phyloP scores from a whole-genome alignment of 2,329 filamentous ascomycete genomes.

The Colletotrichum spaethianum region DNA sequence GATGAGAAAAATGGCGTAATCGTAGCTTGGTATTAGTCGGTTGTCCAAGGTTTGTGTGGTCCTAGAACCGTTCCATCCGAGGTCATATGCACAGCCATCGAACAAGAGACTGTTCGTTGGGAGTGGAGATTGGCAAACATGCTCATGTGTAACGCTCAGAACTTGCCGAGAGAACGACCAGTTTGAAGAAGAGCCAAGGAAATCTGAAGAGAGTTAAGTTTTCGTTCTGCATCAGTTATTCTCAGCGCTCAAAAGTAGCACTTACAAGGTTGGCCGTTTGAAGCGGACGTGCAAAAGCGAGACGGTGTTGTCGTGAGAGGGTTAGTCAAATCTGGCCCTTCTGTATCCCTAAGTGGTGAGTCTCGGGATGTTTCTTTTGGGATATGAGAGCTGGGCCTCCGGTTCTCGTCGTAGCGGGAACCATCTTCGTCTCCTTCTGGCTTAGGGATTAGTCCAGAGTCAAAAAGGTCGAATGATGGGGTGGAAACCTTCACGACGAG shows the following conservation, averaged over 20 bases:
- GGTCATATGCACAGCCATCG: conserved; percentile 65
- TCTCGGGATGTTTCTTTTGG: neutral
- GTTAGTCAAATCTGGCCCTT: conserved; percentile 28
- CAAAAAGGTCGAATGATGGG: neutral
- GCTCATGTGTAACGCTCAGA: conserved; percentile 63
- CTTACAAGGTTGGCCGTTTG: conserved; percentile 27
- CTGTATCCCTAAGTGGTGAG: conserved; percentile 6
- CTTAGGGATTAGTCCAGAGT: neutral
- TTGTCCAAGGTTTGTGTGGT: conserved; percentile 7
- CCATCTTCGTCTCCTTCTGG: neutral
- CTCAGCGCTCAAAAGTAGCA: neutral
- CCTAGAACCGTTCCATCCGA: conserved; percentile 36
- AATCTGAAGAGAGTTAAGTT: conserved; percentile 52
- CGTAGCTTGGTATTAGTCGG: conserved; percentile 52
- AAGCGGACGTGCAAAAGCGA: conserved; percentile 25
- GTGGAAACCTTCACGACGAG: neutral
- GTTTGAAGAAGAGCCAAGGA: conserved; percentile 68
- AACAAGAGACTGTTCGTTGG: conserved; percentile 62
- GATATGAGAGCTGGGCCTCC: conserved; percentile 3
- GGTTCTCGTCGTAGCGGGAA: neutral
- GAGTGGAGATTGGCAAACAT: conserved; percentile 58
- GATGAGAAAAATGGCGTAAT: conserved; percentile 67
- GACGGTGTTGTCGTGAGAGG: conserved; percentile 28
- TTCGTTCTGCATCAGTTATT: neutral
- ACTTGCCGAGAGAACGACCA: conserved; percentile 68